These are phyloP conservation scores for Dactylellina drechsleri DNA, from an alignment of 2,329 filamentous ascomycete genomes.

Conservation along the genomic window DNA sequence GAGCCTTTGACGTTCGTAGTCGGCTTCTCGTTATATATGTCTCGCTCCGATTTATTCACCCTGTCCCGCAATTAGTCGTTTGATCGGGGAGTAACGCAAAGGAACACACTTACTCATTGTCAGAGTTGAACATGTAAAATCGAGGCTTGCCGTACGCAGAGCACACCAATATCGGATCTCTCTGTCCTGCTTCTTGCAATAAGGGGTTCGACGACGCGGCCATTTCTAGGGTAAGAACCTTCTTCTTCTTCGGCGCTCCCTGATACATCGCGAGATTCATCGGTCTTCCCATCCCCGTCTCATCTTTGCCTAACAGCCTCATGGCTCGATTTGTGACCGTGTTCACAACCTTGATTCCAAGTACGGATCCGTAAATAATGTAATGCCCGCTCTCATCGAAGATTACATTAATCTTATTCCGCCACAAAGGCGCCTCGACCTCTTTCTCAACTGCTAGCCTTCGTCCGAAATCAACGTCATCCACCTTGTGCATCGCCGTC, in stretches of 20 bases:
- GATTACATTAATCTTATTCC: conserved; percentile 77
- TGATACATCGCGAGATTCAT: conserved; percentile 89
- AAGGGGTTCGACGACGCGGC: conserved; percentile 93
- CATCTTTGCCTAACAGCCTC: conserved; percentile 88
- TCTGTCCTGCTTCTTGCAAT: conserved; percentile 86
- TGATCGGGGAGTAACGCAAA: conserved; percentile 59
- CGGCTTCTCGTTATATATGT: conserved; percentile 95
- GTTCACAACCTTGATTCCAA: conserved; percentile 94
- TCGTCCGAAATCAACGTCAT: conserved; percentile 90
- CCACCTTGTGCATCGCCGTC: conserved; percentile 80
- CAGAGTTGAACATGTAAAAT: conserved; percentile 88
- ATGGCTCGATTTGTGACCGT: conserved; percentile 92
- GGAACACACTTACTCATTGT: conserved; percentile 25
- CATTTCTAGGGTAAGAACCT: conserved; percentile 93
- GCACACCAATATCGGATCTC: conserved; percentile 86
- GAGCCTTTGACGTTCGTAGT: conserved; percentile 63
- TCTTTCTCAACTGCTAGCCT: conserved; percentile 87
- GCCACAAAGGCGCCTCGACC: conserved; percentile 75
- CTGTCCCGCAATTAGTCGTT: conserved; percentile 69
- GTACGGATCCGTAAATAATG: conserved; percentile 89
- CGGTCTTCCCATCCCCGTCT: conserved; percentile 76
- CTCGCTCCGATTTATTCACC: conserved; percentile 82
- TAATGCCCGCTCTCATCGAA: conserved; percentile 98
- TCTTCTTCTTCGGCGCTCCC: conserved; percentile 93
- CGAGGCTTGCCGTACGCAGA: conserved; percentile 88